Percentiles rank a stretch among this genome's conserved stretches.
phyloP scores from a whole-genome alignment of 257 asterid species.

The Solanum acaule region DNA sequence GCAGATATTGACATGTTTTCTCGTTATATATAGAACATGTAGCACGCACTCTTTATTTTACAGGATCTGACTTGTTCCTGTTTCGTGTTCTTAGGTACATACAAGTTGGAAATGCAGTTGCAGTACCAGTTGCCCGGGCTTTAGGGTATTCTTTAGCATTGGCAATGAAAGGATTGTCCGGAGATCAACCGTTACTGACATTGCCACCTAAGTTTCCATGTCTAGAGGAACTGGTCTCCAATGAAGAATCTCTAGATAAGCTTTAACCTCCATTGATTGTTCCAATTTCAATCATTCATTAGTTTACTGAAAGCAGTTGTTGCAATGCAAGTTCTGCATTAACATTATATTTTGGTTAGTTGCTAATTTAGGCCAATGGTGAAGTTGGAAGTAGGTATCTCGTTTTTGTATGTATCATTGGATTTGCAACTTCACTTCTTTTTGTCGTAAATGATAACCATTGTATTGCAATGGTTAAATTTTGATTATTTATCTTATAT shows the following conservation, averaged over 20 bases:
- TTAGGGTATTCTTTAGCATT: slow-evolving; percentile 51
- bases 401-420: background rate
- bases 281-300: background rate
- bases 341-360: background rate
- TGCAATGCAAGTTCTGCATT: background rate
- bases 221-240: background rate
- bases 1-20: background rate
- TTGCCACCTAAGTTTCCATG: slow-evolving; percentile 21
- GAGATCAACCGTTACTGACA: slow-evolving; percentile 19
- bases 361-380: background rate
- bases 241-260: background rate
- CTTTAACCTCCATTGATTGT: background rate
- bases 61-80: background rate
- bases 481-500: background rate
- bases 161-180: slow-evolving; percentile 33
- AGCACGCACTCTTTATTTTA: background rate
- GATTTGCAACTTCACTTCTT: background rate
- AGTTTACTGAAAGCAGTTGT: background rate
- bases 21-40: background rate
- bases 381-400: too few species aligned
- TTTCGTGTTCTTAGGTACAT: slow-evolving; percentile 31
- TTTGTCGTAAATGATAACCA: background rate
- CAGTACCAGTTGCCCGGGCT: slow-evolving; percentile 78
- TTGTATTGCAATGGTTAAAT: background rate
- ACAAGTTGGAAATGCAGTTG: slow-evolving; percentile 93